Evolutionary conservation across 2,329 filamentous ascomycete species (phyloP), one percentile per base, ranked within the genome.

Genomic region (Graphium sp.): DNA sequence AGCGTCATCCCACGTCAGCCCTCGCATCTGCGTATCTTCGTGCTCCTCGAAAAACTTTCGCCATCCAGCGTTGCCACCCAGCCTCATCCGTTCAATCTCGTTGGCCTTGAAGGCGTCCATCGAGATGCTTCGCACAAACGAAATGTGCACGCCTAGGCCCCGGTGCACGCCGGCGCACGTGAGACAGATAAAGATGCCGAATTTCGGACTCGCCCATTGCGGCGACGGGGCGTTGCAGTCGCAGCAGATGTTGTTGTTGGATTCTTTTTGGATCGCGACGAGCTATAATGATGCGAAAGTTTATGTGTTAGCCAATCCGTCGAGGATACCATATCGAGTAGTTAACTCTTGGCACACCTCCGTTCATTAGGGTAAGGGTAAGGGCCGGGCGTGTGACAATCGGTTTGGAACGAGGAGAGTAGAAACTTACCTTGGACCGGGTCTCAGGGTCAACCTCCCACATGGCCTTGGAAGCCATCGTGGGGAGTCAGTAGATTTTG

Each of bases 371-470:
- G 29, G 19, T 27, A 29, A 17, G 29, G 29, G 29, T 30, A 28
- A 31, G 25, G 35, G 14, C 27, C 31, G 32, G 16, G 18, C 26
- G 28, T 27, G 19, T 27, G n/a, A n/a, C n/a, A n/a, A n/a, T n/a
- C n/a, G n/a, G n/a, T n/a, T n/a, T n/a, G n/a, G n/a, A n/a, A n/a
- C n/a, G n/a, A n/a, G n/a, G n/a, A n/a, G n/a, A n/a, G n/a, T n/a
- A 7, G 13, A 28, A 16, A 34, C 52, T 42, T 58, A 91, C 85
- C 73, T 95, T 95, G 48, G 79, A 83, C 56, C 83, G 74, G 36
- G 87, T 95, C 63, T 95, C 87, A 27, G 89, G 89, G 55, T 98
- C 89, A 40, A 98, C 84, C 60, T 98, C 89, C 89, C 89, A 98
- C 79, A 93, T 87, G 41, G 66, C 70, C 57, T 85, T 87, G 47